Evolutionary conservation across 768 basidiomycete species (phyloP).

Genomic region (Phylloporus scabripes): DNA sequence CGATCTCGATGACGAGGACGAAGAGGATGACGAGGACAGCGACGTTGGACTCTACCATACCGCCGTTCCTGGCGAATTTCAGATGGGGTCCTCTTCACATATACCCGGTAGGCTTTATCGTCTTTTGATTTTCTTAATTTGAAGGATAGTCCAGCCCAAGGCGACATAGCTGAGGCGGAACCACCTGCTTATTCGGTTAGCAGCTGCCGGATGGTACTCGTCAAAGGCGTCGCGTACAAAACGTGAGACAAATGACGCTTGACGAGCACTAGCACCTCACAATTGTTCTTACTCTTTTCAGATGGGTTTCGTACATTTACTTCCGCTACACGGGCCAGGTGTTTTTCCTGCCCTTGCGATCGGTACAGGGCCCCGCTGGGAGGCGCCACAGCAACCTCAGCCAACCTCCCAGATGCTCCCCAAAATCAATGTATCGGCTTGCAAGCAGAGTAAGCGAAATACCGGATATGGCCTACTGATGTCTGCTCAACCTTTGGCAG

Average conservation of each 20-base stretch:
- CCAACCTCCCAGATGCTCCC: constrained; percentile 22
- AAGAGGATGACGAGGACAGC: background rate
- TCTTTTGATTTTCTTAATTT: background rate
- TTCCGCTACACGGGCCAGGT: constrained; percentile 30
- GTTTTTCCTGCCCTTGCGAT: constrained; percentile 23
- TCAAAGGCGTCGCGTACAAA: constrained; percentile 25
- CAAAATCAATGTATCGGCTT: constrained; percentile 37
- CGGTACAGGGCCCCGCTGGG: constrained; percentile 2
- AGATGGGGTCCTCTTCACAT: constrained; percentile 1
- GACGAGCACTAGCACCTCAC: background rate
- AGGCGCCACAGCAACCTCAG: background rate
- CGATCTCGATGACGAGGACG: constrained; percentile 20
- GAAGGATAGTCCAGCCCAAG: background rate
- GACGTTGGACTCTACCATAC: no score
- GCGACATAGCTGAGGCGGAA: background rate
- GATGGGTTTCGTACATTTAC: constrained; percentile 26
- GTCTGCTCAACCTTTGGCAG: constrained; percentile 5
- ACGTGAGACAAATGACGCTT: constrained; percentile 15
- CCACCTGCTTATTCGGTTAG: constrained; percentile 22
- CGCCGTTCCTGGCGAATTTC: background rate
- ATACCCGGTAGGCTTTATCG: constrained; percentile 5
- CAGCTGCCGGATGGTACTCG: constrained; percentile 22
- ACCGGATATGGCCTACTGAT: background rate
- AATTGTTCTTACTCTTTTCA: background rate
- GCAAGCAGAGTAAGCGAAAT: constrained; percentile 20